Conservation (phyloP, 129 eudicot species). For the Centella asiatica region DNA sequence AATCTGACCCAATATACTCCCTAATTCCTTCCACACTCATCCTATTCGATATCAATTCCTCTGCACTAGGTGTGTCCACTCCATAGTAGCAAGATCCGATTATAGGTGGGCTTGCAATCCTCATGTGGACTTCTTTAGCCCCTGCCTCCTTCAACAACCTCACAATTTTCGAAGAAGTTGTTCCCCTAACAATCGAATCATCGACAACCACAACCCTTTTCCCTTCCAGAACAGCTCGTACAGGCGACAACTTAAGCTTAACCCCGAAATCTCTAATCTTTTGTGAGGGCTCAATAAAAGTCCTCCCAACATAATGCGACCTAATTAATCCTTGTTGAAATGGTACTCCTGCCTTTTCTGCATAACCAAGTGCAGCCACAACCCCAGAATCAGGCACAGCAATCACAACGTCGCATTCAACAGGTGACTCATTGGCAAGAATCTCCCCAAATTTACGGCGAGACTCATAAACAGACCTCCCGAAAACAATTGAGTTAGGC, state of each 20-base stretch:
- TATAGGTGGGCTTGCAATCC: constrained; percentile 77
- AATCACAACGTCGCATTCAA: constrained; percentile 71
- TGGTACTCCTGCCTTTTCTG: constrained; percentile 61
- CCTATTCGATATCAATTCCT: constrained; percentile 67
- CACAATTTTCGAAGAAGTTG: constrained; percentile 68
- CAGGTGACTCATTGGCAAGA: constrained; percentile 55
- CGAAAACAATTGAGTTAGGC: constrained; percentile 66
- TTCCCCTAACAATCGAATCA: constrained; percentile 76
- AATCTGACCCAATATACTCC: constrained; percentile 57
- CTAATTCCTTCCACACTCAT: constrained; percentile 59
- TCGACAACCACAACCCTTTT: constrained; percentile 78
- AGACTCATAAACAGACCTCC: constrained; percentile 59
- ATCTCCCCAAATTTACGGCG: constrained; percentile 49
- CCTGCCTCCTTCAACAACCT: constrained; percentile 62
- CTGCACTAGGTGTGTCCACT: constrained; percentile 69
- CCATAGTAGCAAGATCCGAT: constrained; percentile 72
- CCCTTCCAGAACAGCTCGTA: constrained; percentile 61
- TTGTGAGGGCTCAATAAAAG: constrained; percentile 69
- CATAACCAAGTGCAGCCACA: constrained; percentile 72
- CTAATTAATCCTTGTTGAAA: constrained; percentile 66
- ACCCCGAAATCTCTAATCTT: constrained; percentile 74
- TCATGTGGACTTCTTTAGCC: constrained; percentile 76
- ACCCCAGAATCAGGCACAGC: constrained; percentile 90
- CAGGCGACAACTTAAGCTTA: constrained; percentile 66
- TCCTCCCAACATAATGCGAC: constrained; percentile 79